Conservation (phyloP, 805 yeast species). For the Yamadazyma tumulicola region DNA sequence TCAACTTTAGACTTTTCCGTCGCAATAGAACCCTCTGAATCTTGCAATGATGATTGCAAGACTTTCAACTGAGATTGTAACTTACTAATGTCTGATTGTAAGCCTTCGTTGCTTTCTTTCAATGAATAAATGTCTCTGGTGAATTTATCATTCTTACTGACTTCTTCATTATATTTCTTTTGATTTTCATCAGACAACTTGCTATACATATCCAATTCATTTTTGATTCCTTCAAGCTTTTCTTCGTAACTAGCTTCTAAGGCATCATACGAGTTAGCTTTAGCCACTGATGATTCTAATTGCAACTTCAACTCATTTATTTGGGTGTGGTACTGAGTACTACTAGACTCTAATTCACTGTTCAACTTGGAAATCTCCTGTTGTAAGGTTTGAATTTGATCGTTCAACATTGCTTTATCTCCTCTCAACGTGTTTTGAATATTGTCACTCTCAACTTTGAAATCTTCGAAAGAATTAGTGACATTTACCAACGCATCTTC, state of each 20-base stretch:
- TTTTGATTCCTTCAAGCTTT: constrained; percentile 22
- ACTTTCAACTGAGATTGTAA: constrained; percentile 12
- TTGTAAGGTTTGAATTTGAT: constrained; percentile 19
- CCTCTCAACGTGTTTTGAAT: constrained; percentile 17
- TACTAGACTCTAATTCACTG: constrained; percentile 17
- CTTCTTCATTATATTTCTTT: constrained; percentile 52
- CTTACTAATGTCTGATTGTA: constrained; percentile 11
- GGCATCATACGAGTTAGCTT: constrained; percentile 32
- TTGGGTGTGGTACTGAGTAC: constrained; percentile 20
- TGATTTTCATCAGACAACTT: constrained; percentile 48
- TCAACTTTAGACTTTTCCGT: constrained; percentile 21
- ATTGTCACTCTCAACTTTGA: constrained; percentile 22
- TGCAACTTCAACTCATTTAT: constrained; percentile 23
- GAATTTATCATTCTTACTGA: constrained; percentile 52
- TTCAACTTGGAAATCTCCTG: constrained; percentile 20
- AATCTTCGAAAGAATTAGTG: constrained; percentile 50
- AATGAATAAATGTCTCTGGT: constrained; percentile 26
- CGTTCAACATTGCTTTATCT: constrained; percentile 22
- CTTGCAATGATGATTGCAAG: constrained; percentile 11
- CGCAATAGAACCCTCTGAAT: constrained; percentile 18
- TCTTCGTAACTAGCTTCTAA: constrained; percentile 30
- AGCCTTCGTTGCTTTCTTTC: constrained; percentile 16
- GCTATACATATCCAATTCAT: constrained; percentile 40
- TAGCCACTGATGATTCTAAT: constrained; percentile 20
- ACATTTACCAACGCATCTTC: constrained; percentile 61